A percentile compares a stretch with the other conserved stretches of the same genome.
phyloP scores from a whole-genome alignment of 106 monocot species.

The Xerophyta viscosa region DNA sequence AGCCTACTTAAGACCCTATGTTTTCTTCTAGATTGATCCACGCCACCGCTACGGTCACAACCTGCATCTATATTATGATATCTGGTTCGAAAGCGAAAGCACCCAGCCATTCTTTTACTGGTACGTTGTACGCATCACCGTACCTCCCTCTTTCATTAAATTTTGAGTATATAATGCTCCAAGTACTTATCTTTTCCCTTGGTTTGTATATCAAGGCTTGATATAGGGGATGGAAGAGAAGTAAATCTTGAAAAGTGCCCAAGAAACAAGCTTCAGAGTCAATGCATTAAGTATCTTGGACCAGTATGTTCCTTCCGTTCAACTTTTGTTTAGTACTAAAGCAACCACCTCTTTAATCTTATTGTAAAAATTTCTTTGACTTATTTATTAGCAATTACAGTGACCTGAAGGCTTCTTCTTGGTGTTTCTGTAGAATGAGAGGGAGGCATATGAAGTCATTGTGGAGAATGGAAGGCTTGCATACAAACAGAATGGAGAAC shows the following conservation, averaged over 20 bases:
- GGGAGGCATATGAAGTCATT: slow-evolving; percentile 70
- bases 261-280: slow-evolving; percentile 50
- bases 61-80: slow-evolving; percentile 58
- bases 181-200: too few relatives aligned
- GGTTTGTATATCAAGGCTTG: slow-evolving; percentile 39
- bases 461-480: slow-evolving; percentile 55
- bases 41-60: slow-evolving; percentile 72
- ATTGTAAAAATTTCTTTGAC: too few relatives aligned
- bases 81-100: slow-evolving; percentile 61
- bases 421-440: slow-evolving; percentile 56
- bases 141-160: neutral
- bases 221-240: slow-evolving; percentile 75
- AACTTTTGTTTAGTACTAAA: neutral
- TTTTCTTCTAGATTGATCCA: slow-evolving; percentile 45
- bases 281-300: slow-evolving; percentile 81
- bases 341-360: too few relatives aligned
- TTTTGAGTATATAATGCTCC: too few relatives aligned
- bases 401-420: too few relatives aligned
- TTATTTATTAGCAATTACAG: neutral
- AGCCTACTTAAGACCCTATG: too few relatives aligned
- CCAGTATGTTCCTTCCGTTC: slow-evolving; percentile 35
- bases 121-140: slow-evolving; percentile 18
- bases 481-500: slow-evolving; percentile 36
- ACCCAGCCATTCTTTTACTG: slow-evolving; percentile 69
- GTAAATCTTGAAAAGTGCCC: slow-evolving; percentile 56